Percentiles rank a stretch among this genome's conserved stretches.
phyloP scores from a whole-genome alignment of 495 filamentous ascomycete genomes.

The Penicillium chermesinum region DNA sequence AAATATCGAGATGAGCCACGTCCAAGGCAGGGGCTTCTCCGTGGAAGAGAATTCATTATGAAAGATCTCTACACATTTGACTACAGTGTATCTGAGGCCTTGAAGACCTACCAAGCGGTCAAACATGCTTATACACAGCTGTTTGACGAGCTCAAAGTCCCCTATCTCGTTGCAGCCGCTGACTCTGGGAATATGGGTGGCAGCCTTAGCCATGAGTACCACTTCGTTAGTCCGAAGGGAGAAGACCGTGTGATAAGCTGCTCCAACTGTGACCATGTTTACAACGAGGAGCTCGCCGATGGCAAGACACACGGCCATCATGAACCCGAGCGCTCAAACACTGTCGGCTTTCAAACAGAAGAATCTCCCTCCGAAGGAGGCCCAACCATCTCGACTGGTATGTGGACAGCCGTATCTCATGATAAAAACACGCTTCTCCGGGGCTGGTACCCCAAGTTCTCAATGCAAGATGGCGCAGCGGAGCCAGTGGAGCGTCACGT shows the following conservation, averaged over 20 bases:
- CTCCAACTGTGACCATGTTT: conserved; percentile 63
- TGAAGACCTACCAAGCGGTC: conserved; percentile 72
- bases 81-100: conserved; percentile 54
- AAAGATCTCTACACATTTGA: conserved; percentile 99
- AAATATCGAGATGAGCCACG: conserved; percentile 93
- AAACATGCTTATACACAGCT: conserved; percentile 63
- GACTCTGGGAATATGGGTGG: conserved; percentile 97
- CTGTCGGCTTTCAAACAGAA: conserved; percentile 32
- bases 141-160: conserved; percentile 79
- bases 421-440: conserved; percentile 62
- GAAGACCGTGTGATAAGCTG: conserved; percentile 84
- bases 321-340: conserved; percentile 4
- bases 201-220: conserved; percentile 88
- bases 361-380: conserved; percentile 17
- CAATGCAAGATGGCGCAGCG: conserved; percentile 26
- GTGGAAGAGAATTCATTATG: conserved; percentile 94
- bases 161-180: conserved; percentile 78
- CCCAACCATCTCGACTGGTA: conserved; percentile 34
- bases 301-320: conserved; percentile 25
- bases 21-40: conserved; percentile 80
- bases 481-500: conserved; percentile 48
- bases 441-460: conserved; percentile 56
- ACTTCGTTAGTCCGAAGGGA: conserved; percentile 72
- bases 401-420: conserved; percentile 66
- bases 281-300: conserved; percentile 79